A percentile compares a stretch with the other conserved stretches of the same genome.
Conservation (phyloP, 2,329 filamentous ascomycete species). For the Talaromyces sp. region DNA sequence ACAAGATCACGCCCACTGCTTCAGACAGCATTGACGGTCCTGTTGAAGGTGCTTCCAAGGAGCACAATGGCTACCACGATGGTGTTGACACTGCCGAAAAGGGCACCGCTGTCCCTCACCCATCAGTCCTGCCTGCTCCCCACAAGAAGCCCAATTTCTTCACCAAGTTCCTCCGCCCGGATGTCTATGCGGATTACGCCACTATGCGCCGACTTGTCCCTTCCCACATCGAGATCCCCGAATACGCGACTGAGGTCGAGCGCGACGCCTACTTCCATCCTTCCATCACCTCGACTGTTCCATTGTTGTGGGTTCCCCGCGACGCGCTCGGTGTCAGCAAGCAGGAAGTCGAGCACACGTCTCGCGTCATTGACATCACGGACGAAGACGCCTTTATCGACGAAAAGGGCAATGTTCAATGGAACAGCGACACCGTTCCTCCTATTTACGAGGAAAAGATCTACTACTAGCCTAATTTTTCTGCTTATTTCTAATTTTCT, state of each 20-base stretch:
- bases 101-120: conserved; percentile 20
- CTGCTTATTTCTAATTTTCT: neutral
- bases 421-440: conserved; percentile 56
- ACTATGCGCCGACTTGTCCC: conserved; percentile 69
- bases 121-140: conserved; percentile 23
- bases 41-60: conserved; percentile 31
- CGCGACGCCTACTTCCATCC: conserved; percentile 72
- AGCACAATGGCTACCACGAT: conserved; percentile 23
- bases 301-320: conserved; percentile 79
- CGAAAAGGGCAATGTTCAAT: conserved; percentile 65
- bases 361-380: conserved; percentile 70
- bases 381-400: conserved; percentile 71
- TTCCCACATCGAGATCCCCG: conserved; percentile 50
- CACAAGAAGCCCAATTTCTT: conserved; percentile 37
- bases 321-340: conserved; percentile 70
- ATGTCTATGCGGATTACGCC: conserved; percentile 70
- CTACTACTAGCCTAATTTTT: conserved; percentile 41
- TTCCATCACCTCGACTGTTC: conserved; percentile 59
- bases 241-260: conserved; percentile 62
- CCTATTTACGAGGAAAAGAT: conserved; percentile 60
- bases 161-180: conserved; percentile 67
- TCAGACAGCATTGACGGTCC: conserved; percentile 25
- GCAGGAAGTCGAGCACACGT: conserved; percentile 73
- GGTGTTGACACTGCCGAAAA: conserved; percentile 35
- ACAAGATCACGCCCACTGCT: conserved; percentile 20